Evolutionary conservation across 495 filamentous ascomycete genomes (phyloP).

Genomic region (Pyronema omphalodes): DNA sequence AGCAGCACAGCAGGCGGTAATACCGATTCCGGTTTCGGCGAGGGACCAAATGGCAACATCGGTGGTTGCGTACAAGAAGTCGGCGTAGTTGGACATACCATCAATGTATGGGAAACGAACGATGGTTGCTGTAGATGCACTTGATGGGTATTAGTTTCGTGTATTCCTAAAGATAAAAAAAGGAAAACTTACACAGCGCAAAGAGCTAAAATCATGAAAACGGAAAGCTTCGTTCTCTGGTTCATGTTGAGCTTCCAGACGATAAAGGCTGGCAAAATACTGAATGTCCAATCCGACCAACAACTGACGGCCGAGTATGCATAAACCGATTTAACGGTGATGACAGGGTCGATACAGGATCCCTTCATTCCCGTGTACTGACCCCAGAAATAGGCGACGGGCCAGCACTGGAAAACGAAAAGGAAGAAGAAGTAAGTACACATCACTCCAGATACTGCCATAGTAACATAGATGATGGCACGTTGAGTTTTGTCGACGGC

Average conservation of each 20-base stretch:
- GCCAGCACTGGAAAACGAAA: constrained; percentile 30
- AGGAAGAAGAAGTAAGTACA: constrained; percentile 27
- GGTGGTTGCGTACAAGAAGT: constrained; percentile 23
- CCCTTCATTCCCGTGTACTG: constrained; percentile 18
- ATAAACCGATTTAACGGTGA: constrained; percentile 19
- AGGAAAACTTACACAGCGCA: constrained; percentile 17
- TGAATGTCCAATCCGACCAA: constrained; percentile 17
- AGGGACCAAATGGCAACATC: constrained; percentile 24
- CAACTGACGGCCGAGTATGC: constrained; percentile 17
- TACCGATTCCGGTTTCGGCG: constrained; percentile 11
- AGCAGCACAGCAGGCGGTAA: constrained; percentile 21
- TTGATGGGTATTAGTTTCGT: not conserved
- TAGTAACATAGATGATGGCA: constrained; percentile 24
- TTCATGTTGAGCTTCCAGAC: constrained; percentile 11
- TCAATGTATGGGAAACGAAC: constrained; percentile 10
- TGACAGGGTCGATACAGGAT: constrained; percentile 14
- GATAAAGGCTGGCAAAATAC: constrained; percentile 14
- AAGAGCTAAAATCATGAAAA: constrained; percentile 11
- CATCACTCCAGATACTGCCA: constrained; percentile 22
- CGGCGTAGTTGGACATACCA: constrained; percentile 5
- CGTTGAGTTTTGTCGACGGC: constrained; percentile 26
- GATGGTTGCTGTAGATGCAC: constrained; percentile 13
- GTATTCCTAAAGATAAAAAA: not conserved
- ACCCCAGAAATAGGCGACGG: constrained; percentile 27
- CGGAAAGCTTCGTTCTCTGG: constrained; percentile 4